Evolutionary conservation across 2,329 filamentous ascomycete species (phyloP).

Genomic region (Aspergillus quadrilineatus): DNA sequence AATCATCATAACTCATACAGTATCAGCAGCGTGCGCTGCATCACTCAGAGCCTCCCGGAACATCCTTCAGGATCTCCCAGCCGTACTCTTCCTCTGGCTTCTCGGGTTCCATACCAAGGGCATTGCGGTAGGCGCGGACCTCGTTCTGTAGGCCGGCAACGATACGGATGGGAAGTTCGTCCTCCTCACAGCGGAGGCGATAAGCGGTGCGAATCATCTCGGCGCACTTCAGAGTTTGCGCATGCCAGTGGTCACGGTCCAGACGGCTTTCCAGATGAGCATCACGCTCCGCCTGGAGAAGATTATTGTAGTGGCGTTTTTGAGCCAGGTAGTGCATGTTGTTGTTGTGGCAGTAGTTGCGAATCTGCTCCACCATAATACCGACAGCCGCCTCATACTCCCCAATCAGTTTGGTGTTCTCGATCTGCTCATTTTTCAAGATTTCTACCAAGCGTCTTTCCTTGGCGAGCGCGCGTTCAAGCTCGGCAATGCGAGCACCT

Average conservation of each 20-base stretch:
- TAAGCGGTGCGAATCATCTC: slow-evolving; percentile 52
- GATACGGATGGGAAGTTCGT: slow-evolving; percentile 45
- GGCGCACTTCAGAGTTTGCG: slow-evolving; percentile 47
- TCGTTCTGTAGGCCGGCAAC: slow-evolving; percentile 50
- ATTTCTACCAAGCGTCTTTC: slow-evolving; percentile 45
- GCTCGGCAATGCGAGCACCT: slow-evolving; percentile 50
- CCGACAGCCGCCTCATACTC: slow-evolving; percentile 50
- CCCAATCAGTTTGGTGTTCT: slow-evolving; percentile 49
- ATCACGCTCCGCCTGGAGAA: slow-evolving; percentile 52
- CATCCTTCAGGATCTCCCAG: slow-evolving; percentile 49
- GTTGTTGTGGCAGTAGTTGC: slow-evolving; percentile 51
- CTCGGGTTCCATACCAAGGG: slow-evolving; percentile 50
- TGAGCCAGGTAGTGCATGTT: slow-evolving; percentile 49
- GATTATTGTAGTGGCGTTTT: slow-evolving; percentile 50
- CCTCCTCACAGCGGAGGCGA: slow-evolving; percentile 49
- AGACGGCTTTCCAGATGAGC: slow-evolving; percentile 50
- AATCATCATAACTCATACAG: slow-evolving; percentile 24
- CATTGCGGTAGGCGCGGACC: slow-evolving; percentile 49
- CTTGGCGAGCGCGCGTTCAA: slow-evolving; percentile 48
- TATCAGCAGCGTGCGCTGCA: slow-evolving; percentile 1
- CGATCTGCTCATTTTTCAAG: slow-evolving; percentile 47
- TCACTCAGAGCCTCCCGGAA: slow-evolving; percentile 36
- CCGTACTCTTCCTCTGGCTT: slow-evolving; percentile 51
- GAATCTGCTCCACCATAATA: slow-evolving; percentile 51
- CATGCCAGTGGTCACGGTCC: slow-evolving; percentile 51